Conservation (phyloP, 768 basidiomycete species). For the Pleurotus giganteus region DNA sequence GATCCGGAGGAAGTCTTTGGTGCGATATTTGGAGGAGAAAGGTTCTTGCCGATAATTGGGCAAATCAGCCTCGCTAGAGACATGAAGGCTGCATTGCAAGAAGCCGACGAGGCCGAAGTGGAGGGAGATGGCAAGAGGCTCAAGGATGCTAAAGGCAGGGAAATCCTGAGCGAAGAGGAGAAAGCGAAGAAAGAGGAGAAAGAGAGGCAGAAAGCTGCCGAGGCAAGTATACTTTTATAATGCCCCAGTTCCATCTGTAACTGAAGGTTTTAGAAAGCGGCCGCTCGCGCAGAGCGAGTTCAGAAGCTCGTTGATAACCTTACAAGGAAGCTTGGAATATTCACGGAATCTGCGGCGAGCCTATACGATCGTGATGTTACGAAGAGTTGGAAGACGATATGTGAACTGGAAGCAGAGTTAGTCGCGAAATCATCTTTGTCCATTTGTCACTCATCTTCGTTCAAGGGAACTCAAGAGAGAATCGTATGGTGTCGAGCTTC, state of each 20-base stretch:
- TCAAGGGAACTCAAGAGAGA: slow-evolving; percentile 77
- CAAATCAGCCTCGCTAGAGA: slow-evolving; percentile 82
- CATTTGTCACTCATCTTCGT: slow-evolving; percentile 5
- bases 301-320: slow-evolving; percentile 75
- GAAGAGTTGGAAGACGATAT: slow-evolving; percentile 73
- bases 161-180: slow-evolving; percentile 66
- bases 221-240: slow-evolving; percentile 43
- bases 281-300: slow-evolving; percentile 73
- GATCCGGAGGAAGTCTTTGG: slow-evolving; percentile 84
- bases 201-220: slow-evolving; percentile 59
- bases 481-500: slow-evolving; percentile 82
- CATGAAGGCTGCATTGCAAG: slow-evolving; percentile 91
- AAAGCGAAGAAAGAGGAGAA: slow-evolving; percentile 74
- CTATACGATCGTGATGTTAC: slow-evolving; percentile 69
- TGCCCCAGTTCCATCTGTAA: neutral
- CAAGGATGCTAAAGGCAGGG: slow-evolving; percentile 50
- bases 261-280: slow-evolving; percentile 59
- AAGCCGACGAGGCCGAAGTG: slow-evolving; percentile 61
- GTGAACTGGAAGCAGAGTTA: slow-evolving; percentile 78
- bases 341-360: slow-evolving; percentile 77
- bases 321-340: slow-evolving; percentile 81
- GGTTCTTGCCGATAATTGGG: slow-evolving; percentile 85
- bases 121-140: slow-evolving; percentile 51
- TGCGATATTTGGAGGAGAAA: slow-evolving; percentile 86
- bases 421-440: slow-evolving; percentile 26